Base-by-base conservation (phyloP, 1,284 basidiomycete species). In the Austroboletus niveus region DNA sequence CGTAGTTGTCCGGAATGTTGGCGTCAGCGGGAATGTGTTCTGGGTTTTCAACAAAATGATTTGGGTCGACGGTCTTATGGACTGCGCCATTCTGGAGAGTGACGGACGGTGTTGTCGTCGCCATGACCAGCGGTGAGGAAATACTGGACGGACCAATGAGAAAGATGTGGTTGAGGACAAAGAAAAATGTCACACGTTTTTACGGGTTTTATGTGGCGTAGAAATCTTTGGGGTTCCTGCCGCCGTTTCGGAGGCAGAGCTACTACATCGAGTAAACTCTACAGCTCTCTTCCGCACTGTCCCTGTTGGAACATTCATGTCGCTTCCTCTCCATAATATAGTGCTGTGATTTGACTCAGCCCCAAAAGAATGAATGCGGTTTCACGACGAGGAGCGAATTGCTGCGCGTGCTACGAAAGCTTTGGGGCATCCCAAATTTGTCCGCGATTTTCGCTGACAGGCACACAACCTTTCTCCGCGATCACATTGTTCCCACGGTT, bases 1-100 rank as follows among this genome's bases (percentile, higher is more conserved):
- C 92, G 65, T 94, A 96, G 79, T 94, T 94, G 75, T 94, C 91
- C 34, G 89, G 87, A 57, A 91, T 84, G 71, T 89, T 73, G 59
- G 79, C 63, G 72, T 89, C 87, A 57, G 75, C 75, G 53, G 85
- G 84, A 29, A 63, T 41, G 50, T 73, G 63, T 15, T 72, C 71
- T 31, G 72, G 69, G 48, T 70, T 62, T 20, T 71, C 64, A 36
- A 61, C 60, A 15, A 60, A 62, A 5, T 56, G 48, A 12, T 56
- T 48, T 5, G 47, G n/a, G 39, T 56, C 36, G 10, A 45, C 38
- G 2, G 48, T 44, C 46, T 59, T 53, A 39, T 10, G 8, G 1
- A 2, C 30, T 6, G 39, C 15, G 14, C 49, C 36, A 4, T 27
- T 49, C 41, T 58, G 58, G 42, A 58, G 54, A 17, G 60, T 62